phyloP scores from a whole-genome alignment of 2,329 filamentous ascomycete species.

The Fusarium piperis region DNA sequence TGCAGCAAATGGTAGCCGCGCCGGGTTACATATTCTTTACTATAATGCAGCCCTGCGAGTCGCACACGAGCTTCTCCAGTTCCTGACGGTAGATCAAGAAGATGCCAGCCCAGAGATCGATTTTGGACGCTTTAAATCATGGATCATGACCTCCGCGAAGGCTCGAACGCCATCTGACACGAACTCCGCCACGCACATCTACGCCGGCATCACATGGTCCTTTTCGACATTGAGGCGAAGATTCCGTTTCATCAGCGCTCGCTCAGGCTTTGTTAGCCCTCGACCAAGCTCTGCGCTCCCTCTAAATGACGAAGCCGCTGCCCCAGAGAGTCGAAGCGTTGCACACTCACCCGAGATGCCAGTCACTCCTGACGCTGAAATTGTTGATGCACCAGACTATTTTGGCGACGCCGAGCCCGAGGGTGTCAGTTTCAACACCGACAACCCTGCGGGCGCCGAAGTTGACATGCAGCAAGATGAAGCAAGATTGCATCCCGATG shows the following conservation, averaged over 20 bases:
- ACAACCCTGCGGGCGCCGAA: constrained; percentile 12
- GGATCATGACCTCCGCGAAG: constrained; percentile 68
- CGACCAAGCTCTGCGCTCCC: constrained; percentile 53
- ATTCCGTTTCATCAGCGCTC: constrained; percentile 74
- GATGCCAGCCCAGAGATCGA: constrained; percentile 55
- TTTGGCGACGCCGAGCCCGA: constrained; percentile 50
- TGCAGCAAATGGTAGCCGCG: constrained; percentile 61
- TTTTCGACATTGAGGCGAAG: constrained; percentile 74
- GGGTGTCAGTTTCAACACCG: constrained; percentile 7
- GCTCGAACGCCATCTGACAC: constrained; percentile 63
- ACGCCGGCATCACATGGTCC: constrained; percentile 75
- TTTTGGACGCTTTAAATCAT: constrained; percentile 73
- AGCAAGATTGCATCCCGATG: constrained; percentile 50
- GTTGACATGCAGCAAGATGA: constrained; percentile 42
- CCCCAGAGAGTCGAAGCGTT: constrained; percentile 47
- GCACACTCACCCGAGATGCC: constrained; percentile 52
- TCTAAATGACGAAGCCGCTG: constrained; percentile 48
- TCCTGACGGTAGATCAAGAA: constrained; percentile 62
- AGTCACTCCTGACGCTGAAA: constrained; percentile 45
- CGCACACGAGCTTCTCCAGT: constrained; percentile 63
- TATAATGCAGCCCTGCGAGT: constrained; percentile 73
- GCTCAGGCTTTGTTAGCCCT: constrained; percentile 46
- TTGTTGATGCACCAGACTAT: constrained; percentile 51
- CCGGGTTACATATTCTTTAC: constrained; percentile 70
- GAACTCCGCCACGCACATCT: constrained; percentile 64